phyloP scores from a whole-genome alignment of 2,329 filamentous ascomycete species.

The Talaromyces pinophilus region DNA sequence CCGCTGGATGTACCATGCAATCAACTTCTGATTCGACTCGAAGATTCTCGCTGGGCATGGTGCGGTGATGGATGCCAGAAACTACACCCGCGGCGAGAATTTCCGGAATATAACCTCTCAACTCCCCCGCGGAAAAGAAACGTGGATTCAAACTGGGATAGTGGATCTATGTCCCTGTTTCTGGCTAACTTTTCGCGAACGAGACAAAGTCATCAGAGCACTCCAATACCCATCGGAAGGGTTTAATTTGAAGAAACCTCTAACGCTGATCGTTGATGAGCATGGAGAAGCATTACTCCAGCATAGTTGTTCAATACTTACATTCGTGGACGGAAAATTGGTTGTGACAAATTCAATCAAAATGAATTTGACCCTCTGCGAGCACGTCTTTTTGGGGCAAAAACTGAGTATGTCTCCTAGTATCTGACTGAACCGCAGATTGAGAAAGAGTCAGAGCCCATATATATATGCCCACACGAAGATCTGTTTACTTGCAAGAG shows the following conservation, averaged over 20 bases:
- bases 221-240: background rate
- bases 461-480: too few species aligned
- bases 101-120: background rate
- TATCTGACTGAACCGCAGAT: background rate
- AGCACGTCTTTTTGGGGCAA: background rate
- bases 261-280: background rate
- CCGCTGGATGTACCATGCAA: background rate
- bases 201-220: background rate
- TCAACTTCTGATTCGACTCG: background rate
- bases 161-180: background rate
- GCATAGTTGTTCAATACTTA: background rate
- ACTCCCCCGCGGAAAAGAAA: background rate
- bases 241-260: background rate
- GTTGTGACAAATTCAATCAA: background rate
- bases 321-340: background rate
- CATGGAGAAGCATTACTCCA: background rate
- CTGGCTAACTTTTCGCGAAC: background rate
- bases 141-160: background rate
- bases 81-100: background rate
- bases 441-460: background rate
- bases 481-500: too few species aligned
- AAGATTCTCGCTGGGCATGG: background rate
- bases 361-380: background rate
- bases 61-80: background rate
- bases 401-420: background rate